A percentile compares a stretch with the other conserved stretches of the same genome.
Evolutionary conservation across 177 flowering plant species (phyloP).

Genomic region (Vitis hybrid): DNA sequence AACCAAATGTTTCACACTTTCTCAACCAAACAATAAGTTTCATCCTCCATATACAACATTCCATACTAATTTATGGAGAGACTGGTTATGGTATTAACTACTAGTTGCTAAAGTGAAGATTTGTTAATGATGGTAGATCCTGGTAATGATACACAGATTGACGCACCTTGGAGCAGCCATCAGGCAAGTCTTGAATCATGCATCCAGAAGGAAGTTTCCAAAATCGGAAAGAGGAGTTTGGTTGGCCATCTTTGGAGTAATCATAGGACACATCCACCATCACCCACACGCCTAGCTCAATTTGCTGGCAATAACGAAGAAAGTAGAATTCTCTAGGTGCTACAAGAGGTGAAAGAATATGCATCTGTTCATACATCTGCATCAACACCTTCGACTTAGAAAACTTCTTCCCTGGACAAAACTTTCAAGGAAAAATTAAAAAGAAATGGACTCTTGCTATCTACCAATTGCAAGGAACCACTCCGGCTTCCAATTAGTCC

Average conservation of each 20-base stretch:
- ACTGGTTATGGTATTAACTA: no score
- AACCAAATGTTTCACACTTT: no score
- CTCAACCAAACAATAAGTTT: no score
- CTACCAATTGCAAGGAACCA: constrained; percentile 37
- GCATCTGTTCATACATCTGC: constrained; percentile 48
- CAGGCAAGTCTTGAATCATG: constrained; percentile 39
- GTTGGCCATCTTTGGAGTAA: constrained; percentile 4
- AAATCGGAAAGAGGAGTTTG: neutral
- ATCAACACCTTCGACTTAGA: constrained; percentile 1
- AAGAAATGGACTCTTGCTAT: neutral
- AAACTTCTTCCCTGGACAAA: neutral
- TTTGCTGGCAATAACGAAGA: constrained; percentile 39
- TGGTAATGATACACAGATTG: neutral
- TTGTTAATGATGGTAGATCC: no score
- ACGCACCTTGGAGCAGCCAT: constrained; percentile 29
- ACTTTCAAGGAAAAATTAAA: neutral
- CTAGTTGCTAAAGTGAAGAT: no score
- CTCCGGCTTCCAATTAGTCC: constrained; percentile 15
- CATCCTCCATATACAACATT: no score
- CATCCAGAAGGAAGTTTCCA: constrained; percentile 49
- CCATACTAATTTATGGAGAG: no score
- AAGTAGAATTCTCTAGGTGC: constrained; percentile 41
- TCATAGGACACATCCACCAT: constrained; percentile 44
- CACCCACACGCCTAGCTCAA: constrained; percentile 40
- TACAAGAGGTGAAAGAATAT: constrained; percentile 49